Conservation (phyloP, 495 filamentous ascomycete genomes). For the Alectoria sarmentosa region DNA sequence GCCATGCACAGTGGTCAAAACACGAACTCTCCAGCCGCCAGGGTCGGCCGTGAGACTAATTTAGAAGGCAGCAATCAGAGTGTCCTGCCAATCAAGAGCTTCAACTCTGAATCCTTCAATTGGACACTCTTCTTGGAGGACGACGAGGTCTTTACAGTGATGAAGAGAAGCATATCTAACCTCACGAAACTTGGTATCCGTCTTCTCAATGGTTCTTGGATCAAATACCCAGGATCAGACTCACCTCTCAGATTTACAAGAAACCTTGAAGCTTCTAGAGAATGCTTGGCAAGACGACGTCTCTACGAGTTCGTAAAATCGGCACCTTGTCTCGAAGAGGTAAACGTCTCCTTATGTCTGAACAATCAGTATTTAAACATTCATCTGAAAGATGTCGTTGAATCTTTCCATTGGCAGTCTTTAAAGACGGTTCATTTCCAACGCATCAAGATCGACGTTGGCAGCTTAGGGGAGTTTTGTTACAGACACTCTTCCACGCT, state of each 20-base stretch:
- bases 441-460: background rate
- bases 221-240: background rate
- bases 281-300: too few relatives aligned
- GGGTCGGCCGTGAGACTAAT: background rate
- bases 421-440: background rate
- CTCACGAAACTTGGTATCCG: background rate
- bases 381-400: background rate
- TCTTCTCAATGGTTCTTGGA: background rate
- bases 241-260: too few relatives aligned
- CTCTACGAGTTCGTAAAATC: background rate
- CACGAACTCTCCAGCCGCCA: background rate
- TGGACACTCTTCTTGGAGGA: background rate
- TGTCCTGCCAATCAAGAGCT: background rate
- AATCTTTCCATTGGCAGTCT: background rate
- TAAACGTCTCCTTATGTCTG: background rate
- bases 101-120: background rate
- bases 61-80: background rate
- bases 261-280: too few relatives aligned
- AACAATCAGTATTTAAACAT: too few relatives aligned
- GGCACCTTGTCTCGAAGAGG: background rate
- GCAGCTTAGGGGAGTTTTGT: background rate
- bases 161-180: background rate
- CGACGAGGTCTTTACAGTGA: background rate
- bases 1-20: background rate
- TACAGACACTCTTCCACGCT: background rate